Evolutionary conservation across 192 early-diverging fungal genomes (phyloP).

Genomic region (Backusella liffmaniae): DNA sequence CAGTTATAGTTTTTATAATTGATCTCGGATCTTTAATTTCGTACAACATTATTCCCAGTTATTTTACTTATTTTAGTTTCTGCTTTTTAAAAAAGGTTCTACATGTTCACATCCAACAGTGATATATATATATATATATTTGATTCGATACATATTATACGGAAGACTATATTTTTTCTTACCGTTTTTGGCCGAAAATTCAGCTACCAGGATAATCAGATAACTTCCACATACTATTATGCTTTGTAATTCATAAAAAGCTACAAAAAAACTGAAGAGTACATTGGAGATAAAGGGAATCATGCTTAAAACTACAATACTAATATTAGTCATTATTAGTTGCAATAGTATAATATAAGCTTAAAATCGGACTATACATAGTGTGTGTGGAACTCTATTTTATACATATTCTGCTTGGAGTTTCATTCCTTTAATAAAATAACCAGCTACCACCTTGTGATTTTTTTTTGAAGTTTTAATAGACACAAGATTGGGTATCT

Average conservation of each 20-base stretch:
- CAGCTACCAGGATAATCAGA: not conserved
- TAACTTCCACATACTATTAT: not conserved
- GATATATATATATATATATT: not conserved
- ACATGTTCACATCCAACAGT: not conserved
- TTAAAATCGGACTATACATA: not conserved
- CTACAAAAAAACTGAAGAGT: not conserved
- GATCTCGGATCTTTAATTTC: not conserved
- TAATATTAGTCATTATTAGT: not conserved
- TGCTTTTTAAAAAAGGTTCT: not conserved
- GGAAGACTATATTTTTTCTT: not conserved
- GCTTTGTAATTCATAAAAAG: not conserved
- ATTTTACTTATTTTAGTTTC: not conserved
- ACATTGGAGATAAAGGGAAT: not conserved
- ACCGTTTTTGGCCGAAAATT: not conserved
- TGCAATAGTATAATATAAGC: not conserved
- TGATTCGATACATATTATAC: not conserved
- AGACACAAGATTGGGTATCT: not conserved
- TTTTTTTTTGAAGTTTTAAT: not conserved
- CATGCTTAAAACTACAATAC: not conserved
- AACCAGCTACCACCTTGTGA: not conserved
- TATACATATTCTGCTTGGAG: not conserved
- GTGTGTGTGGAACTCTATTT: not conserved
- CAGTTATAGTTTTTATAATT: not conserved
- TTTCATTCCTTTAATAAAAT: not conserved
- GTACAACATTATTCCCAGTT: not conserved